Conservation (phyloP, 345 rosid genomes). For the Odontarrhena argentea region DNA sequence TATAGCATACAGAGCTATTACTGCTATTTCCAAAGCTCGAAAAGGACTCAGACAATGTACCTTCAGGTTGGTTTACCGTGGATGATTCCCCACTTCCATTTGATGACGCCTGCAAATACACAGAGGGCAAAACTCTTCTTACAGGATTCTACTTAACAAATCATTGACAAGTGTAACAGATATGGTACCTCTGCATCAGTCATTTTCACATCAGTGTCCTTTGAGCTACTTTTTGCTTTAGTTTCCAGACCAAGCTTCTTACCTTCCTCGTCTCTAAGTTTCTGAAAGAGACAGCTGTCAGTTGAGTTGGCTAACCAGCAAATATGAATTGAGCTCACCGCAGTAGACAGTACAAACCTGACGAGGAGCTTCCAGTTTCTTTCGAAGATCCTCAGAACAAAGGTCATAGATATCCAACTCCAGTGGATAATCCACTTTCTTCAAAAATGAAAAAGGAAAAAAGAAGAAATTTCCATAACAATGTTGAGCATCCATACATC, state of each 20-base stretch:
- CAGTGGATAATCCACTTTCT: constrained; percentile 99
- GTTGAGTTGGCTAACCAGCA: constrained; percentile 10
- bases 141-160: not conserved
- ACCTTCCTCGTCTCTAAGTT: constrained; percentile 85
- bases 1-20: constrained; percentile 11
- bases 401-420: constrained; percentile 89
- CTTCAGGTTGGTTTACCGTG: constrained; percentile 53
- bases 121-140: constrained; percentile 2
- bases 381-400: constrained; percentile 82
- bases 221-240: constrained; percentile 49
- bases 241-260: constrained; percentile 81
- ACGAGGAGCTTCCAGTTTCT: constrained; percentile 83
- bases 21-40: not conserved
- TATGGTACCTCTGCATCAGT: constrained; percentile 68
- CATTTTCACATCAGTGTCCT: constrained; percentile 74
- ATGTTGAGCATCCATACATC: not conserved
- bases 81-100: constrained; percentile 67
- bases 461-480: constrained; percentile 17
- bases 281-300: constrained; percentile 44
- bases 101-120: constrained; percentile 63
- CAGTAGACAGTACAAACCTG: constrained; percentile 53
- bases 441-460: constrained; percentile 36
- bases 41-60: constrained; percentile 43
- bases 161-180: constrained; percentile 5
- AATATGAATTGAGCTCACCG: not conserved